phyloP scores from a whole-genome alignment of 164 flowering plant species.

The Warburgia ugandensis region DNA sequence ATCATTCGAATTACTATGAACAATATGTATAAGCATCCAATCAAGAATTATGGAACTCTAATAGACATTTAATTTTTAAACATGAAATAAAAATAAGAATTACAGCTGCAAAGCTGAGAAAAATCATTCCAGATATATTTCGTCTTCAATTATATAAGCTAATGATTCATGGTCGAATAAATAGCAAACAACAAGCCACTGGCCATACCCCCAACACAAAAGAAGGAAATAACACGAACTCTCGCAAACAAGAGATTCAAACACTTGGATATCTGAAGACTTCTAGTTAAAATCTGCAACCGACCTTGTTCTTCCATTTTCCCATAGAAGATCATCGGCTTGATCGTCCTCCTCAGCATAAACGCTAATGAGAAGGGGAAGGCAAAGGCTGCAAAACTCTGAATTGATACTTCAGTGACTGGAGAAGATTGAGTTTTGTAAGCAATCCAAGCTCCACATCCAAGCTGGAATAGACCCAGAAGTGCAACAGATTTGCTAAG shows the following conservation, averaged over 20 bases:
- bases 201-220: constrained; percentile 44
- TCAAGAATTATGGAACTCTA: too few relatives aligned
- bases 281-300: constrained; percentile 73
- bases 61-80: too few relatives aligned
- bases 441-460: constrained; percentile 72
- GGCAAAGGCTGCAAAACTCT: constrained; percentile 61
- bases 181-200: constrained; percentile 33
- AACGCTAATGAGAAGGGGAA: constrained; percentile 77
- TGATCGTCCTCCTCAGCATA: constrained; percentile 48
- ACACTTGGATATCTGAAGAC: constrained; percentile 67
- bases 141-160: too few relatives aligned
- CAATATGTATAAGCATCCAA: too few relatives aligned
- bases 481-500: constrained; percentile 56
- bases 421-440: constrained; percentile 37
- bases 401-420: constrained; percentile 37
- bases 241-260: constrained; percentile 56
- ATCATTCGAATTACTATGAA: too few relatives aligned
- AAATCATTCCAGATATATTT: too few relatives aligned
- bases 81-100: too few relatives aligned
- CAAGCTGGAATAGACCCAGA: constrained; percentile 64
- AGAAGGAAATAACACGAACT: constrained; percentile 37
- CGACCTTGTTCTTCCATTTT: constrained; percentile 90
- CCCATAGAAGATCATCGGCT: constrained; percentile 72
- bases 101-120: too few relatives aligned
- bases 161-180: too few relatives aligned